Conservation (phyloP, 176 grass and related monocot species). For the Triticum monococcum region DNA sequence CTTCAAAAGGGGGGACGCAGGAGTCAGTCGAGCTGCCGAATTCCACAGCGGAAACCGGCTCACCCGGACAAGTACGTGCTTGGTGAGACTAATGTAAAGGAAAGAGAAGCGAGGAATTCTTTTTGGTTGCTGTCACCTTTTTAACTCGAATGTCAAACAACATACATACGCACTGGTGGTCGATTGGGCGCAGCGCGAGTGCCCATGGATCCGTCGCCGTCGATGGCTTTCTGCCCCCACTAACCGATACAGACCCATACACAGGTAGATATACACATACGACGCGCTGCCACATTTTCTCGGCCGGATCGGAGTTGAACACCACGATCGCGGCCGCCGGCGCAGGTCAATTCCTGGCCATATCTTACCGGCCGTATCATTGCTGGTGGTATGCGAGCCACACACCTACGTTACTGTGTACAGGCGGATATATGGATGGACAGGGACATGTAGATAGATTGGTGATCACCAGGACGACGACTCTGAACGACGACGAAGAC, state of each 20-base stretch:
- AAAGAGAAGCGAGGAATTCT: neutral
- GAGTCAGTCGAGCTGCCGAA: conserved; percentile 43
- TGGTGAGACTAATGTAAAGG: neutral
- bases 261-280: neutral
- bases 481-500: neutral
- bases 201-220: conserved; percentile 37
- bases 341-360: conserved; percentile 1
- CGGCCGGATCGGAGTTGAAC: neutral
- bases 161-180: neutral
- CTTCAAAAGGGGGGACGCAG: neutral
- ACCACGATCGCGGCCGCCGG: conserved; percentile 14
- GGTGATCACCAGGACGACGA: neutral
- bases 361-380: neutral
- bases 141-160: conserved; percentile 44
- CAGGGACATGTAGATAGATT: neutral
- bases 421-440: neutral
- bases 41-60: neutral
- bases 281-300: neutral
- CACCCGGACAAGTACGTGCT: conserved; percentile 19
- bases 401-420: neutral
- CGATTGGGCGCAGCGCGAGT: neutral
- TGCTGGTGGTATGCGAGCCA: neutral
- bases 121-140: conserved; percentile 24
- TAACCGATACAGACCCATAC: conserved; percentile 40
- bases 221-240: conserved; percentile 69